A percentile compares a stretch with the other conserved stretches of the same genome.
phyloP scores from a whole-genome alignment of 257 asterid species.

The Ocimum tenuiflorum region DNA sequence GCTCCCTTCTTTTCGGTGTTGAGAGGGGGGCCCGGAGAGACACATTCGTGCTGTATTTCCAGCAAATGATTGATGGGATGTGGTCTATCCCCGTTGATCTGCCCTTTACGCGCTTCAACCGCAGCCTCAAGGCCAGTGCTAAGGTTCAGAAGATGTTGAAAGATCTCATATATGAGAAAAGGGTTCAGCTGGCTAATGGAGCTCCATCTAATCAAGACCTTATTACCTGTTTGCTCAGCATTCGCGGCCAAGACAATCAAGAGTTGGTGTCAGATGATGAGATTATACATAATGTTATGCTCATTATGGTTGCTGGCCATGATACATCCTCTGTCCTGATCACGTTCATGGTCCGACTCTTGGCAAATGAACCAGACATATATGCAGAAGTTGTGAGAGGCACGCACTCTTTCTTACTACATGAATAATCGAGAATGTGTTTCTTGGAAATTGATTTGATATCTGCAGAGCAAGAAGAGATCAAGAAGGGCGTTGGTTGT shows the following conservation, averaged over 20 bases:
- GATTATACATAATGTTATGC: conserved; percentile 52
- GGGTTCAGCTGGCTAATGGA: conserved; percentile 35
- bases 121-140: conserved; percentile 57
- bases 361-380: conserved; percentile 40
- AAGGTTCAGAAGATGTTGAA: conserved; percentile 38
- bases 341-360: conserved; percentile 44
- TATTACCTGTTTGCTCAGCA: conserved; percentile 57
- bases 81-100: conserved; percentile 63
- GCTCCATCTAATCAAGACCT: conserved; percentile 54
- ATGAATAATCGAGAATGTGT: background rate
- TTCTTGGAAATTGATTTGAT: background rate
- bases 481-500: conserved; percentile 29
- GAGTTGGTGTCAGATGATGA: conserved; percentile 48
- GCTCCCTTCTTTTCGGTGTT: conserved; percentile 58
- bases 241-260: conserved; percentile 29
- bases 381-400: conserved; percentile 56
- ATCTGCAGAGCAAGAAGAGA: conserved; percentile 55
- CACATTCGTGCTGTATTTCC: conserved; percentile 28
- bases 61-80: conserved; percentile 49
- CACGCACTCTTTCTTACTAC: background rate
- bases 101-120: conserved; percentile 59
- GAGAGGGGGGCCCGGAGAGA: conserved; percentile 47
- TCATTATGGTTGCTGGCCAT: conserved; percentile 60
- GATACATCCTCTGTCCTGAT: conserved; percentile 62
- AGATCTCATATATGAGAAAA: conserved; percentile 42